Base-by-base conservation (phyloP, 106 monocot genomes). In the Acorus gramineus region DNA sequence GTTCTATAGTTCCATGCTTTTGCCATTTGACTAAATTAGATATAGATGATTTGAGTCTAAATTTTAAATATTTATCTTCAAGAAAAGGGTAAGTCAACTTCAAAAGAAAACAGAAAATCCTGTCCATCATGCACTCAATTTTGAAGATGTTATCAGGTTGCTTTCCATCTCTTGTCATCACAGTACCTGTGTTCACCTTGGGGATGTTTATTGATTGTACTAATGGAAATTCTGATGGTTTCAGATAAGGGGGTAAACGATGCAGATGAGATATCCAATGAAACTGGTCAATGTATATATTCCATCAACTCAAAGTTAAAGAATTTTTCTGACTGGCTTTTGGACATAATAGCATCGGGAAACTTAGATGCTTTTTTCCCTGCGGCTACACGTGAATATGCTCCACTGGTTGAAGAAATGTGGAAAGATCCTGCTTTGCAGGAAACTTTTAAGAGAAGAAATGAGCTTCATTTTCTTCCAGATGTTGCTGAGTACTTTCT, bases 361-460 rank as follows among this genome's bases (percentile, higher is more conserved):
- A 86, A 90, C 55, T 72, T 95, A 63, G 94, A 95, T 68, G 90
- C 90, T 5, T 95, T 95, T 74, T 95, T 90, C 56, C 94, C 94
- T 58, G 90, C 94, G 7, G 90, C 94, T 57, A 95, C 94, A 66
- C 86, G 86, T 54, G 94, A 95, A 66, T 95, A 95, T 79, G 94
- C 90, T 68, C 90, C 90, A 48, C 74, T 84, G 61, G 90, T 84
- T 70, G 94, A 95, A 71, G 90, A 95, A 72, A 86, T 95, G 75
- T 95, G 94, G 94, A 86, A 69, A 66, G 86, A 90, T 76, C 76
- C 78, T 61, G 90, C 90, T 57, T 82, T 95, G 71, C 86, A 90
- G 55, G 94, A 86, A 67, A 90, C 94, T 53, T 95, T 80, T 71
- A 95, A 82, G 82, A 79, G 94, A 71, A 86, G 75, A 69, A 80